Evolutionary conservation across 129 eudicot species (phyloP), one percentile per base, ranked within the genome.

Genomic region (Gnaphalium uliginosum): DNA sequence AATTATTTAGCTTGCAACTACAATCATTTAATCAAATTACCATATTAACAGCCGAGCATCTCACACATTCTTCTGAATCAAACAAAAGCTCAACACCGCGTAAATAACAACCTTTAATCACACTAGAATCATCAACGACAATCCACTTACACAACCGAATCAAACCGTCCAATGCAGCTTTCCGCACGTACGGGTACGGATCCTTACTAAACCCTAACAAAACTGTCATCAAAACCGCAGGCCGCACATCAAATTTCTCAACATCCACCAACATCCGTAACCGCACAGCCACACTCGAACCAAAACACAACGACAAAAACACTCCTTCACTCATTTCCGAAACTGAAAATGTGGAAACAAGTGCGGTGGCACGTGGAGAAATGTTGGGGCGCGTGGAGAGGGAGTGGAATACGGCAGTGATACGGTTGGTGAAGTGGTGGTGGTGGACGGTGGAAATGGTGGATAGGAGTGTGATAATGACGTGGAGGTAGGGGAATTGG

Each of bases 151-250:
- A 74, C 78, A 90, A 66, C 37, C 77, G 29, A 77, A 80, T 80
- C 76, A 91, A 76, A 18, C 89, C 96, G 65, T 88, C 96, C 86
- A 90, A 75, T 0, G 96, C 92, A 53, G 78, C 92, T 63, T 50
- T 82, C 81, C 97, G 79, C 24, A 91, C 82, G 8, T 76, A 71
- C 6, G 98, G 96, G 84, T 79, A 90, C 25, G 96, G 98, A 32
- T 93, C 98, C 87, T 84, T 85, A 22, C 88, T 83, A 68, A 93
- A 87, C 76, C 96, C 98, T 33, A 90, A 72, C 23, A 90, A 68
- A 26, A 93, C 85, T 18, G 96, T 78, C 56, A 93, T 71, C 81
- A 93, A 69, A 60, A 90, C 50, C 37, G 92, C 78, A n/a, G 98
- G 92, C 33, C 92, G 79, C 75, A 90, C 69, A 2, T 56, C 39